Conservation (phyloP, 2,329 filamentous ascomycete genomes). For the Aspergillus uvarum region DNA sequence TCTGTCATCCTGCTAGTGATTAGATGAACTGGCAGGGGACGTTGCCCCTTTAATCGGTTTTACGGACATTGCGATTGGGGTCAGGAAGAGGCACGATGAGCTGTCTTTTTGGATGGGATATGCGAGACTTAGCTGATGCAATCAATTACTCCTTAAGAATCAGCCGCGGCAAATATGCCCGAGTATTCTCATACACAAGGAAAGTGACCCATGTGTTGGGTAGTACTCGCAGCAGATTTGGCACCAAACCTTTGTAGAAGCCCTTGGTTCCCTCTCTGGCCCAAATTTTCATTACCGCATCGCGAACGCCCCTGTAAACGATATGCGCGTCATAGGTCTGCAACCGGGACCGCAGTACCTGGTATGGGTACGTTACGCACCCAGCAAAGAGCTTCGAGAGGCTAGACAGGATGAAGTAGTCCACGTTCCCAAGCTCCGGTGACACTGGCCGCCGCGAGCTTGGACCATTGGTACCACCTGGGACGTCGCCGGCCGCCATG, state of each 20-base stretch:
- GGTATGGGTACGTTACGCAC: constrained; percentile 90
- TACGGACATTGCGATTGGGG: background rate
- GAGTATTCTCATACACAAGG: constrained; percentile 92
- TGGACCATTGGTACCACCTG: constrained; percentile 13
- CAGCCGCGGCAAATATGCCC: constrained; percentile 63
- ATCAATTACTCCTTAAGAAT: background rate
- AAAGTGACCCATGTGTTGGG: constrained; percentile 97
- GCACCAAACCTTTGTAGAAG: constrained; percentile 88
- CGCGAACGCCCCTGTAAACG: constrained; percentile 69
- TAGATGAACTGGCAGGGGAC: background rate
- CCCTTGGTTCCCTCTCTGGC: constrained; percentile 73
- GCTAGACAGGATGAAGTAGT: constrained; percentile 78
- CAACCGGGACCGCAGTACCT: constrained; percentile 82
- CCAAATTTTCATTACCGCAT: constrained; percentile 74
- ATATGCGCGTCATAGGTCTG: constrained; percentile 83
- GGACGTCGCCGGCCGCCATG: constrained; percentile 29
- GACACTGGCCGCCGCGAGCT: constrained; percentile 20
- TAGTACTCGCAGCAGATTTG: constrained; percentile 85
- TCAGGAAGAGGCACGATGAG: background rate
- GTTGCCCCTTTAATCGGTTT: background rate
- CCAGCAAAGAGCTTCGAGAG: constrained; percentile 83
- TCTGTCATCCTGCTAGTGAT: background rate
- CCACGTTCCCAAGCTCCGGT: constrained; percentile 62
- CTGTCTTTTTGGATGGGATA: background rate
- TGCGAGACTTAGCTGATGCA: background rate